Conservation (phyloP, 1,284 basidiomycete species). For the Stygiomarasmius scandens region DNA sequence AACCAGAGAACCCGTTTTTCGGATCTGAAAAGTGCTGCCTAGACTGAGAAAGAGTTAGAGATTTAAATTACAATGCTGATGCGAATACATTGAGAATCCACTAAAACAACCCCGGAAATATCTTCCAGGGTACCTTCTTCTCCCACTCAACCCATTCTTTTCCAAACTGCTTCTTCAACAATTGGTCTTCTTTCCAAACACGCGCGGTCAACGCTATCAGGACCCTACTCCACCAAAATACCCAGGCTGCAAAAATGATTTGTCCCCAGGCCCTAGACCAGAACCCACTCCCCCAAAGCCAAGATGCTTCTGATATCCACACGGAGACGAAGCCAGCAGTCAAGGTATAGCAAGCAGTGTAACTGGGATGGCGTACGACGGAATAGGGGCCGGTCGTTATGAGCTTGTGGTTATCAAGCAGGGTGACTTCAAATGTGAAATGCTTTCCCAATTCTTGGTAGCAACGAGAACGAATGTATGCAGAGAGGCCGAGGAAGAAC, state of each 20-base stretch:
- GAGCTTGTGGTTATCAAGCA: not conserved
- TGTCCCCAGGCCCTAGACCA: not conserved
- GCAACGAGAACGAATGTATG: not conserved
- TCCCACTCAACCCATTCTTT: constrained; percentile 6
- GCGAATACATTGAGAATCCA: no score
- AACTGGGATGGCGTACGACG: constrained; percentile 4
- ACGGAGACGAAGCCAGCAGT: not conserved
- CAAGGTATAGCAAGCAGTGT: not conserved
- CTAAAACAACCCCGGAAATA: no score
- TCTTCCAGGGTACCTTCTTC: not conserved
- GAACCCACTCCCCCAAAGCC: constrained; percentile 6
- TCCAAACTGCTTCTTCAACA: constrained; percentile 3
- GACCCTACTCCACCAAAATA: not conserved
- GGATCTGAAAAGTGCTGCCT: no score
- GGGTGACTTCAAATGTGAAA: not conserved
- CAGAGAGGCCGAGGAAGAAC: not conserved
- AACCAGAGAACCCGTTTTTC: no score
- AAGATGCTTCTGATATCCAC: not conserved
- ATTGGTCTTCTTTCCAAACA: not conserved
- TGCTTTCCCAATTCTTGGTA: not conserved
- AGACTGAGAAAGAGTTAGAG: no score
- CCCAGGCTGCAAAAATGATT: not conserved
- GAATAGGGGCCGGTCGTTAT: constrained; percentile 1
- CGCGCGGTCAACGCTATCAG: not conserved
- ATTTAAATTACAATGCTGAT: no score